phyloP scores from a whole-genome alignment of 2,329 filamentous ascomycete species.

The Teratosphaeria zuluensis region DNA sequence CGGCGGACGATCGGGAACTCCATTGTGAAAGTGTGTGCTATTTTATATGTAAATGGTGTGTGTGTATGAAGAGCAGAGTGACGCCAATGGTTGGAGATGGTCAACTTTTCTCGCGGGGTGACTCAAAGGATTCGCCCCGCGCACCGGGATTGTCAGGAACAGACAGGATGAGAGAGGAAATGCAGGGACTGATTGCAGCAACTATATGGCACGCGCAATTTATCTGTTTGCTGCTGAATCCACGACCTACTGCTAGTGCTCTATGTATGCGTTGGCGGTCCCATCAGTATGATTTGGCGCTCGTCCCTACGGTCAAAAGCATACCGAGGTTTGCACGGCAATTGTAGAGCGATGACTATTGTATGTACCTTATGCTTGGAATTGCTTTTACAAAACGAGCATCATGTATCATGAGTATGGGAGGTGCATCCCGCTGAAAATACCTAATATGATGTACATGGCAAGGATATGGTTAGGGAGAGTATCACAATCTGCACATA shows the following conservation, averaged over 20 bases:
- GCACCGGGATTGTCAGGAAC: neutral
- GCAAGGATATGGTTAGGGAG: neutral
- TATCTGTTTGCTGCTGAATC: neutral
- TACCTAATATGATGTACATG: neutral
- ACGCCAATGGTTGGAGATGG: neutral
- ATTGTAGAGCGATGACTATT: neutral
- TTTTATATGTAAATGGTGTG: neutral
- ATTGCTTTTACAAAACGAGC: too few relatives aligned
- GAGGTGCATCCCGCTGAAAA: too few relatives aligned
- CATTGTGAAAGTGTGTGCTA: neutral
- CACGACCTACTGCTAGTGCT: neutral
- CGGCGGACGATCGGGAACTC: conserved; percentile 8
- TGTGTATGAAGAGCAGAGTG: neutral
- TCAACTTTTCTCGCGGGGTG: neutral
- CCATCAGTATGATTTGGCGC: neutral
- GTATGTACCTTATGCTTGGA: too few relatives aligned
- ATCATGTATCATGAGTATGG: too few relatives aligned
- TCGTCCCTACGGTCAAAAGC: neutral
- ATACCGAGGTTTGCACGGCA: neutral
- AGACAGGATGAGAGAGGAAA: neutral
- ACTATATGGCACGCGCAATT: neutral
- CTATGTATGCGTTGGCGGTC: neutral
- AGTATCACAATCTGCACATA: neutral
- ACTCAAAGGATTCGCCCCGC: neutral
- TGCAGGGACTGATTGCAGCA: neutral